Percentiles rank a stretch among this genome's conserved stretches.
These are phyloP conservation scores for Aureobasidium sp. DNA, from an alignment of 2,329 filamentous ascomycete genomes.

Conservation along the genomic window DNA sequence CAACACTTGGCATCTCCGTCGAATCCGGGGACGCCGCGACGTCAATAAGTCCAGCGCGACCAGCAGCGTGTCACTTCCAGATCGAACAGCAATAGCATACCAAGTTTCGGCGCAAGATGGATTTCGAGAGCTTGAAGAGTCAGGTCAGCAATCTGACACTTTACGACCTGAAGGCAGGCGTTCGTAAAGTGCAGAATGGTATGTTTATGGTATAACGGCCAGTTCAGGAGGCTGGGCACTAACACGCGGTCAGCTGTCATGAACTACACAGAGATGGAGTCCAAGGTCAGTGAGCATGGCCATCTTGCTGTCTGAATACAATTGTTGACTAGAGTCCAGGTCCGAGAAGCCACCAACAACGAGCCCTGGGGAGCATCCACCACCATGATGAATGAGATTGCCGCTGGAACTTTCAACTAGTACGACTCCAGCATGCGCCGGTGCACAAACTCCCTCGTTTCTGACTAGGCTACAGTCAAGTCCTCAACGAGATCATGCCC, in stretches of 20 bases:
- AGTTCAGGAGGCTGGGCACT: conserved; percentile 4
- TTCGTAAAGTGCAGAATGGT: conserved; percentile 97
- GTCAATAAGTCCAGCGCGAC: conserved; percentile 6
- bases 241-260: conserved; percentile 63
- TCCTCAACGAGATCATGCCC: conserved; percentile 98
- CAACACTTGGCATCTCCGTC: conserved; percentile 8
- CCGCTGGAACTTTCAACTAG: conserved; percentile 97
- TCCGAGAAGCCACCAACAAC: conserved; percentile 97
- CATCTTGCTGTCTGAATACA: neutral
- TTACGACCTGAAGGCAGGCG: conserved; percentile 91
- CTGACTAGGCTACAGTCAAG: conserved; percentile 58
- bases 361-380: conserved; percentile 90
- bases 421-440: conserved; percentile 43
- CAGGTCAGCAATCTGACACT: conserved; percentile 86
- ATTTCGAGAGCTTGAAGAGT: conserved; percentile 77
- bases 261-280: conserved; percentile 95
- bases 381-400: conserved; percentile 92
- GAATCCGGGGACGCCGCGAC: conserved; percentile 11
- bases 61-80: neutral
- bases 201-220: conserved; percentile 26
- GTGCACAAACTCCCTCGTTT: conserved; percentile 20
- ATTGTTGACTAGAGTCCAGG: conserved; percentile 43
- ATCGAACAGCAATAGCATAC: conserved; percentile 12
- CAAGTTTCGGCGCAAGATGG: conserved; percentile 52
- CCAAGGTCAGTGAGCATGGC: conserved; percentile 43